Conservation (phyloP, 176 grass and related monocot species). For the Carex littledalei region DNA sequence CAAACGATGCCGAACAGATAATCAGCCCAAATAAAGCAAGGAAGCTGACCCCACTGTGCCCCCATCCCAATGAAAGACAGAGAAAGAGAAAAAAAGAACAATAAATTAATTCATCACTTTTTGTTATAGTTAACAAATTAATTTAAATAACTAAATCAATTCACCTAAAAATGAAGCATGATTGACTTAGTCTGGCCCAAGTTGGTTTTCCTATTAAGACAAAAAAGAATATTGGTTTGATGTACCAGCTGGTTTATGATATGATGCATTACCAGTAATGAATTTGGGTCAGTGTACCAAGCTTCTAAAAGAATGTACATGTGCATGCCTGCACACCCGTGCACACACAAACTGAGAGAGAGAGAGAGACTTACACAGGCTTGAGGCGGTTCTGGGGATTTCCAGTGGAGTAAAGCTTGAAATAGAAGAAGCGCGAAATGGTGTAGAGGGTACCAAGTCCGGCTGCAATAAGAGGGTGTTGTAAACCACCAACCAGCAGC, state of each 20-base stretch:
- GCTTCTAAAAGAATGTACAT: neutral
- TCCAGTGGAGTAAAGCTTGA: conserved; percentile 89
- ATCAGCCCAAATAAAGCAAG: conserved; percentile 63
- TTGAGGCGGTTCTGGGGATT: conserved; percentile 78
- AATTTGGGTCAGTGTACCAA: neutral
- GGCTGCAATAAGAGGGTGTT: conserved; percentile 59
- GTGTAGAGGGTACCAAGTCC: conserved; percentile 56
- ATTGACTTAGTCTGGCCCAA: neutral
- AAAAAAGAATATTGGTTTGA: neutral
- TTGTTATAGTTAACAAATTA: neutral
- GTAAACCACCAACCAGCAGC: conserved; percentile 70
- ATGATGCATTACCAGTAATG: neutral
- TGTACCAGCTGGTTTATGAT: neutral
- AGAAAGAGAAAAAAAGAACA: neutral
- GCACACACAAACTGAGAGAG: neutral
- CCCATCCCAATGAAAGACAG: neutral
- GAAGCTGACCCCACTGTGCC: conserved; percentile 57
- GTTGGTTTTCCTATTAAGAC: neutral
- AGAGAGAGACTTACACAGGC: conserved; percentile 51
- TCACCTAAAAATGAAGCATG: neutral
- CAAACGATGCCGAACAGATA: conserved; percentile 64
- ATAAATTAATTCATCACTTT: neutral
- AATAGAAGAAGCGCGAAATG: conserved; percentile 88
- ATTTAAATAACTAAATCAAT: neutral
- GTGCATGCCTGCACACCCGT: neutral